Conservation (phyloP, 768 basidiomycete species). For the Boletus subcaerulescens region DNA sequence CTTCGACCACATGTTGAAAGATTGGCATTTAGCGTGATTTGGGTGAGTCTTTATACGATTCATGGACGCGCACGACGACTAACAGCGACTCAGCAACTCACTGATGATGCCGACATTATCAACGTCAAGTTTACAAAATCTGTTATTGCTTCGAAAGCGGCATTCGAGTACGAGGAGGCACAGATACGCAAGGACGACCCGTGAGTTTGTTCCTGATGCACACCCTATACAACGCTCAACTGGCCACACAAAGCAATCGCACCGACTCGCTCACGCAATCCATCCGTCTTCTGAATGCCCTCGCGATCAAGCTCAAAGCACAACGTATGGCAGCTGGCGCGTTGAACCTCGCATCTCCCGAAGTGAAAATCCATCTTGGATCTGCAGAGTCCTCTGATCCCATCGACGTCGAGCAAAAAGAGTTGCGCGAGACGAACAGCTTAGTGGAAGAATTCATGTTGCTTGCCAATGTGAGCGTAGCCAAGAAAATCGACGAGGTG, state of each 20-base stretch:
- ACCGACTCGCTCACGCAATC: slow-evolving; percentile 81
- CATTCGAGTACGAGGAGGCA: slow-evolving; percentile 96
- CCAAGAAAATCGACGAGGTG: slow-evolving; percentile 84
- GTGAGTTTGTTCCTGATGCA: slow-evolving; percentile 42
- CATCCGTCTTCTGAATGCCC: slow-evolving; percentile 82
- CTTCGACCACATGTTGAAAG: slow-evolving; percentile 90
- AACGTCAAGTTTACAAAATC: slow-evolving; percentile 92
- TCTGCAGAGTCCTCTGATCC: slow-evolving; percentile 92
- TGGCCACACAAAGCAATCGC: slow-evolving; percentile 47
- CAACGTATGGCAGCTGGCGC: slow-evolving; percentile 94
- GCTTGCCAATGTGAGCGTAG: slow-evolving; percentile 94
- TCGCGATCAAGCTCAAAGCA: slow-evolving; percentile 83
- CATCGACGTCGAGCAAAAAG: slow-evolving; percentile 96
- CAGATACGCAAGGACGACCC: slow-evolving; percentile 91
- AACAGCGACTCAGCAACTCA: slow-evolving; percentile 66
- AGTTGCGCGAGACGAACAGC: slow-evolving; percentile 88
- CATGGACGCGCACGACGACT: not conserved
- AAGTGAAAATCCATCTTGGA: slow-evolving; percentile 95
- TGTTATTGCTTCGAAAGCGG: slow-evolving; percentile 93
- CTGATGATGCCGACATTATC: slow-evolving; percentile 83
- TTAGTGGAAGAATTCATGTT: slow-evolving; percentile 99
- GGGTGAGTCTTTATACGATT: slow-evolving; percentile 52
- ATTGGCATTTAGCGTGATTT: slow-evolving; percentile 92
- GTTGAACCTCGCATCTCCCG: slow-evolving; percentile 94
- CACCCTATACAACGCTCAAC: not conserved